phyloP scores from a whole-genome alignment of 345 rosid species.

The Hibiscus syriacus region DNA sequence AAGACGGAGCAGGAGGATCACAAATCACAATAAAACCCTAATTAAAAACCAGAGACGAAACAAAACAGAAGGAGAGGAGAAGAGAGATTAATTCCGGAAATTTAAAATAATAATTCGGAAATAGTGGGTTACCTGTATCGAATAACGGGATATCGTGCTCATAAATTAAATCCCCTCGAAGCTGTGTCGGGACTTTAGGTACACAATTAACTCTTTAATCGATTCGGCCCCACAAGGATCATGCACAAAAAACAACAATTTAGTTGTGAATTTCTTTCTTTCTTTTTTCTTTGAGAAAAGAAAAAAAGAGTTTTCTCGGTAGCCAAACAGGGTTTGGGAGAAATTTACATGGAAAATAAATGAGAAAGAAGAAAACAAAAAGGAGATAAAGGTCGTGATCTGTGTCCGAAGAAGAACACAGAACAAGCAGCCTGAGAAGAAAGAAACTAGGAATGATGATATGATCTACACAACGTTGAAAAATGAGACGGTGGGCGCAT shows the following conservation, averaged over 20 bases:
- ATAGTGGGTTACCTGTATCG: conserved; percentile 37
- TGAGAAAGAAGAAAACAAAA: background rate
- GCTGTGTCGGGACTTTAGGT: conserved; percentile 28
- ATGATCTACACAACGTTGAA: background rate
- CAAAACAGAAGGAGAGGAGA: background rate
- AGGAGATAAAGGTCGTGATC: background rate
- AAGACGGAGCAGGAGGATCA: background rate
- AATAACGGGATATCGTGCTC: conserved; percentile 72
- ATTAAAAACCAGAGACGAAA: background rate
- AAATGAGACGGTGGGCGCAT: background rate
- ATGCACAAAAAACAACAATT: too few species aligned
- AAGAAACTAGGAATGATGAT: background rate
- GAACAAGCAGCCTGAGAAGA: conserved; percentile 8
- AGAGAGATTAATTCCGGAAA: background rate
- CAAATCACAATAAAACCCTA: background rate
- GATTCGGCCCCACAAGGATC: conserved; percentile 21
- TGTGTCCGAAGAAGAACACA: conserved; percentile 9
- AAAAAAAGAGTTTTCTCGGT: background rate
- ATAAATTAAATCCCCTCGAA: conserved; percentile 38
- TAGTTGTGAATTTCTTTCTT: too few species aligned
- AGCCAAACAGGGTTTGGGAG: conserved; percentile 6
- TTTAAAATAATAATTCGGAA: background rate
- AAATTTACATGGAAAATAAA: background rate
- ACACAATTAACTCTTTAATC: conserved; percentile 25
- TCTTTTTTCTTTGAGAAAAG: background rate